Evolutionary conservation across 495 filamentous ascomycete genomes (phyloP).

Genomic region (Neurospora sp.): DNA sequence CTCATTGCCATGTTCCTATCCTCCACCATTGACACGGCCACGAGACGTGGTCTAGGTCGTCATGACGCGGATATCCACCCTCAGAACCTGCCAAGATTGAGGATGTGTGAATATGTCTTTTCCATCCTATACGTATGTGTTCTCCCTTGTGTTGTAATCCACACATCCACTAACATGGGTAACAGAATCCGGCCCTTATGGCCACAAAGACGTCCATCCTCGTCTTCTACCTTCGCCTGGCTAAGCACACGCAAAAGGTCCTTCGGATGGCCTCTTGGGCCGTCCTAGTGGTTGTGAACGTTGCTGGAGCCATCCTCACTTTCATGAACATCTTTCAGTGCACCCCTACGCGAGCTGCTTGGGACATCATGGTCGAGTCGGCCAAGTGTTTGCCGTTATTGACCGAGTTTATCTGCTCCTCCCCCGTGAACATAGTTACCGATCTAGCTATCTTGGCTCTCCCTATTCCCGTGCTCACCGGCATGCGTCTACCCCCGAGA

Average conservation of each 20-base stretch:
- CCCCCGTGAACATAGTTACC: slow-evolving; percentile 77
- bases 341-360: slow-evolving; percentile 56
- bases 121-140: slow-evolving; percentile 69
- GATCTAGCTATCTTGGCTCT: slow-evolving; percentile 72
- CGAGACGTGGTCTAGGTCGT: slow-evolving; percentile 61
- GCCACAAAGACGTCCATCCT: slow-evolving; percentile 86
- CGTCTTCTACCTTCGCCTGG: slow-evolving; percentile 73
- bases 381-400: slow-evolving; percentile 62
- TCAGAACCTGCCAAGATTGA: slow-evolving; percentile 38
- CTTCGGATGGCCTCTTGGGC: slow-evolving; percentile 61
- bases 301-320: slow-evolving; percentile 67
- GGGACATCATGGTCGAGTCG: slow-evolving; percentile 29
- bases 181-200: slow-evolving; percentile 80
- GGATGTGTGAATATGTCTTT: slow-evolving; percentile 67
- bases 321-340: slow-evolving; percentile 88
- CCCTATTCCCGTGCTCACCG: slow-evolving; percentile 79
- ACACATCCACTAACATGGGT: slow-evolving; percentile 4
- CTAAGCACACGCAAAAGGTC: slow-evolving; percentile 57
- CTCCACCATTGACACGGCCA: slow-evolving; percentile 65
- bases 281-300: slow-evolving; percentile 63
- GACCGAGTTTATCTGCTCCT: slow-evolving; percentile 73
- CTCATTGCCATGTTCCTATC: slow-evolving; percentile 68
- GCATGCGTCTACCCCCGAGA: slow-evolving; percentile 69
- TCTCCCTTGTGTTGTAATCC: background rate
- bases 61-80: slow-evolving; percentile 54